Evolutionary conservation across 2,329 filamentous ascomycete genomes (phyloP), one percentile per base, ranked within the genome.

Genomic region (Colletotrichum falcatum): DNA sequence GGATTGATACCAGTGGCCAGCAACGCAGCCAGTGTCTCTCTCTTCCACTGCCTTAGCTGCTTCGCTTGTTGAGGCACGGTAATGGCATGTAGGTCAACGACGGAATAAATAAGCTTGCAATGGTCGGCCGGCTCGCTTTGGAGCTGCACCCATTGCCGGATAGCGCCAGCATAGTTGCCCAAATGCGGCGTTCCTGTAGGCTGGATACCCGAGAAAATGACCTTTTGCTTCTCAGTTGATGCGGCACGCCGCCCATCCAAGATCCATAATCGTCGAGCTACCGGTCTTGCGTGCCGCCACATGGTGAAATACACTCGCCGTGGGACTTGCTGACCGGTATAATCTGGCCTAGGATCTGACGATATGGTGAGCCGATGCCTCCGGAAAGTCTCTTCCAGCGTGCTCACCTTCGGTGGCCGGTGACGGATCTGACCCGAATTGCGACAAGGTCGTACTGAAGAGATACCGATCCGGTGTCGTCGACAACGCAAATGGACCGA

Each of bases 141-240:
- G 9, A 98, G 85, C 71, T 87, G 86, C 56, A 92, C 92, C 96
- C 96, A 99, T 85, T 94, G 90, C 61, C 90, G 89, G 65, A 99
- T 83, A 20, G 96, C 96, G 33, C 96, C 96, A 14, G 97, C 87
- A 81, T 98, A 99, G 82, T 99, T 99, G 65, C 96, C 96, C 37
- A 99, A 83, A 80, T 99, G 96, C 18, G 96, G 96, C 30, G 97
- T 87, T 44, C 95, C 96, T 0, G 96, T 99, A 23, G 96, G 96
- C 81, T 99, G 96, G 75, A 99, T 99, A 63, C 95, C 96, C 4
- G 96, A 98, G 84, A 99, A 98, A 76, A 98, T 89, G 70, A 92
- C 85, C 65, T 85, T 67, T 5, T 30, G 64, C 14, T 53, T 49
- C 28, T 54, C 23, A 20, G 59, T 72, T 1, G 68, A 72, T 20